Evolutionary conservation across 768 basidiomycete species (phyloP), one percentile per base, ranked within the genome.

Genomic region (Tricholoma terreum): DNA sequence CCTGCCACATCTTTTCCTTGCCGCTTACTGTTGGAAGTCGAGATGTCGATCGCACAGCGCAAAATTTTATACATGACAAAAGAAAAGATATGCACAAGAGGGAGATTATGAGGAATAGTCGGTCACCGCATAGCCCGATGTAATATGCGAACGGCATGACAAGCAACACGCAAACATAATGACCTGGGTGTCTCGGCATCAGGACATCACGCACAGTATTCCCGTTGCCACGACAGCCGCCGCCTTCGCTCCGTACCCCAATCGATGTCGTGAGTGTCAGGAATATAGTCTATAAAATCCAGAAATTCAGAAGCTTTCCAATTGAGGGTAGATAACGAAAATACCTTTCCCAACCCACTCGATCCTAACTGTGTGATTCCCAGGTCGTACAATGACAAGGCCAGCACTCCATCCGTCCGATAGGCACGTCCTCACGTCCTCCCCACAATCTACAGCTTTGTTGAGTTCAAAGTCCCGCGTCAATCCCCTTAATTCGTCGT

Each of bases 311-410:
- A 34, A 42, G 34, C 10, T 17, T 17, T 42, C 19, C 2, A 27
- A 3, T 27, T 15, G 38, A 7, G 31, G 12, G 9, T 8, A 27
- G 3, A 24, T n/a, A 38, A 2, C n/a, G n/a, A 27, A 61, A 57
- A 2, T 17, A 68, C 67, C 67, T 35, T 64, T 62, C 17, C 65
- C 63, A 6, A 48, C 59, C 60, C 61, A 68, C 33, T 65, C 57
- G 24, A 68, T 51, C 27, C 59, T 54, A 55, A 68, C 61, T 11
- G 63, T 59, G 42, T 66, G 67, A 19, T 65, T 63, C 21, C 67
- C 65, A 5, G 60, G 50, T 43, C 65, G 60, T 4, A 68, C 55
- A 12, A 61, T 43, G 8, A 66, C 55, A 6, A 52, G 31, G 2
- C 63, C 65, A 17, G 58, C 57, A 46, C 65, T 66, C 55, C 61